Evolutionary conservation across 768 basidiomycete genomes (phyloP).

Genomic region (Suillus hirtellus): DNA sequence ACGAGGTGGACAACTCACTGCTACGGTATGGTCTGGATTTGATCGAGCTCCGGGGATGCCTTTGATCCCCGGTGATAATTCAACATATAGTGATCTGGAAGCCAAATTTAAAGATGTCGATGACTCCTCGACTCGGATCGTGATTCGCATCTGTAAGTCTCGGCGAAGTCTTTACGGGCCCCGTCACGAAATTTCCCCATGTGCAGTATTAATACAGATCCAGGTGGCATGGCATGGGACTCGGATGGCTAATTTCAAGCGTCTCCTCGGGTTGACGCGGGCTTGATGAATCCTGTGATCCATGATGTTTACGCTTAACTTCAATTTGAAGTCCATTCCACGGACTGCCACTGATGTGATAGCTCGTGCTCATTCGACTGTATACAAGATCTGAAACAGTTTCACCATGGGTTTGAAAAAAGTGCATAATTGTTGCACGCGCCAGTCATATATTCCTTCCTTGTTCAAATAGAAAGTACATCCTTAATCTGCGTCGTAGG

Average conservation of each 20-base stretch:
- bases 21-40: neutral
- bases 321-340: neutral
- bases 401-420: neutral
- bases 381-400: too few species aligned
- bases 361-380: neutral
- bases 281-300: neutral
- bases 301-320: neutral
- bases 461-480: slow-evolving; percentile 24
- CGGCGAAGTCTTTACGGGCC: neutral
- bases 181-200: neutral
- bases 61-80: neutral
- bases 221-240: neutral
- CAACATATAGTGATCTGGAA: neutral
- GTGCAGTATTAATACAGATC: neutral
- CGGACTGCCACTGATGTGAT: neutral
- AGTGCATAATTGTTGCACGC: too few species aligned
- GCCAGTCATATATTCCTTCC: neutral
- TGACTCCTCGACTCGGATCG: neutral
- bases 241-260: neutral
- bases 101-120: neutral
- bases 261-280: neutral
- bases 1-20: neutral
- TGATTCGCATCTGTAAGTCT: neutral
- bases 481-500: slow-evolving; percentile 53
- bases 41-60: neutral